Conservation (phyloP, 306 rosid genomes). For the Clitoria ternatea region DNA sequence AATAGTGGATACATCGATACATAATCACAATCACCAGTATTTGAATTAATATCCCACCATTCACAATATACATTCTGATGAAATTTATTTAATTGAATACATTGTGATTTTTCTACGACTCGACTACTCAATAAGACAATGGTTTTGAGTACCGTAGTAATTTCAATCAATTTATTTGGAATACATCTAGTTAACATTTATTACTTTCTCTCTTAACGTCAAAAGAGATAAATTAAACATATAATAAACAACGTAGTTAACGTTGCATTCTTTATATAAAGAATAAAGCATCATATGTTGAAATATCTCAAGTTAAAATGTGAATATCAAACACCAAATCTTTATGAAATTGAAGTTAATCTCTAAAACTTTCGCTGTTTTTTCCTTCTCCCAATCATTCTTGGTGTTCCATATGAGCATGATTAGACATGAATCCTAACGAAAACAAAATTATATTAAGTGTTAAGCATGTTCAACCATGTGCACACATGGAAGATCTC, state of each 20-base stretch:
- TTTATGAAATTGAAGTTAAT: background rate
- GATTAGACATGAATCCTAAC: background rate
- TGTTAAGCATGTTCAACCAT: slow-evolving; percentile 62
- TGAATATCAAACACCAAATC: background rate
- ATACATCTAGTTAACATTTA: too few relatives aligned
- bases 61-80: background rate
- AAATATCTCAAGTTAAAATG: background rate
- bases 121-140: background rate
- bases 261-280: too few relatives aligned
- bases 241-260: too few relatives aligned
- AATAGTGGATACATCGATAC: too few relatives aligned
- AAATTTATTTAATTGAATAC: background rate
- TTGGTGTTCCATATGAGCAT: slow-evolving; percentile 1
- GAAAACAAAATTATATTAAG: slow-evolving; percentile 21
- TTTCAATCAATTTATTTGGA: background rate
- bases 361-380: background rate
- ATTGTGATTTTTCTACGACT: background rate
- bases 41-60: too few relatives aligned
- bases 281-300: background rate
- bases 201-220: too few relatives aligned
- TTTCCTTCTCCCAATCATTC: slow-evolving; percentile 20
- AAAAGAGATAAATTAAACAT: too few relatives aligned
- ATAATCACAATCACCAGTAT: too few relatives aligned
- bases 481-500: slow-evolving; percentile 58
- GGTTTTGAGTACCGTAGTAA: too few relatives aligned